A percentile compares a stretch with the other conserved stretches of the same genome.
phyloP scores from a whole-genome alignment of 495 filamentous ascomycete genomes.

The Chaetomidium leptoderma region DNA sequence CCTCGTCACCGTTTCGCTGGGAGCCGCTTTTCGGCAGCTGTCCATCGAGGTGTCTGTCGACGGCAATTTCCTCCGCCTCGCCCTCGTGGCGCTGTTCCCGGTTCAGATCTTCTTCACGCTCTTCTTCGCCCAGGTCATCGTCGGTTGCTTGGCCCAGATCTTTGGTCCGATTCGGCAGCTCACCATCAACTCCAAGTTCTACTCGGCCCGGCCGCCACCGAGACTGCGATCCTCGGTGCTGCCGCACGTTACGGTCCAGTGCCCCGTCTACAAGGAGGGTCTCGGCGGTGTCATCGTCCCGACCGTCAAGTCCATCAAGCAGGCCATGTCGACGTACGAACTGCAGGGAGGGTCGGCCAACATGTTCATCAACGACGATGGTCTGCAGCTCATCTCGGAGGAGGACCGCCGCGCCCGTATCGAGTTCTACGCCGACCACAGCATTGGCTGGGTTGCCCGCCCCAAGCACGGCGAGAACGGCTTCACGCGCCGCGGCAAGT shows the following conservation, averaged over 20 bases:
- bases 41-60: conserved; percentile 65
- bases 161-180: conserved; percentile 71
- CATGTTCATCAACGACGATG: conserved; percentile 78
- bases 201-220: conserved; percentile 61
- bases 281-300: conserved; percentile 60
- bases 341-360: conserved; percentile 76
- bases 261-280: conserved; percentile 71
- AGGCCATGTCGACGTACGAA: conserved; percentile 73
- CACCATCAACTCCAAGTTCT: conserved; percentile 71
- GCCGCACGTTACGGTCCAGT: conserved; percentile 68
- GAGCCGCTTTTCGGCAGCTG: conserved; percentile 62
- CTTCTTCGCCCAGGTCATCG: conserved; percentile 70
- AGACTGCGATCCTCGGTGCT: conserved; percentile 50
- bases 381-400: conserved; percentile 63
- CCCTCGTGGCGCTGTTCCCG: conserved; percentile 58
- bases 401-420: conserved; percentile 63
- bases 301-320: conserved; percentile 65
- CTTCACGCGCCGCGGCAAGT: conserved; percentile 59
- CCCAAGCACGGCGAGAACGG: conserved; percentile 61
- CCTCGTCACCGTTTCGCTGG: conserved; percentile 58
- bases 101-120: conserved; percentile 77
- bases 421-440: conserved; percentile 65
- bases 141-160: conserved; percentile 69
- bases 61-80: conserved; percentile 54
- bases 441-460: conserved; percentile 75